Evolutionary conservation across 2,329 filamentous ascomycete species (phyloP).

Genomic region (Zasmidium citrigriseum): DNA sequence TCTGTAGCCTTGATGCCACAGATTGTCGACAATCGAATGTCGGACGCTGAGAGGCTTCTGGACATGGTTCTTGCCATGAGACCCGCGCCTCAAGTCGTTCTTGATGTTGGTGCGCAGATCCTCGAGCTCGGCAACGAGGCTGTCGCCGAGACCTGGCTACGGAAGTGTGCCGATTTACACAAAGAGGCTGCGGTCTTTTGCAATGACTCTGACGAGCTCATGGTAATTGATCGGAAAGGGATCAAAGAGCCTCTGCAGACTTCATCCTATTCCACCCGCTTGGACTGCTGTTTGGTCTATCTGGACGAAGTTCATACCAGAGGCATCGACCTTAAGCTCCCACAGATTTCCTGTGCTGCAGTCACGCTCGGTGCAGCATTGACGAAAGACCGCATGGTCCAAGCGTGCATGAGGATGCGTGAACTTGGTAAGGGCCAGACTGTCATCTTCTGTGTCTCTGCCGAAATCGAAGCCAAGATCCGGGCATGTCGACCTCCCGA

Average conservation of each 20-base stretch:
- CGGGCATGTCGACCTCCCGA: not conserved
- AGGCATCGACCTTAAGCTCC: conserved; percentile 67
- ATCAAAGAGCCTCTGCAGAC: conserved; percentile 52
- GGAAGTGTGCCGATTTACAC: conserved; percentile 11
- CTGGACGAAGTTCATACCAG: conserved; percentile 71
- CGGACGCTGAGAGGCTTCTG: conserved; percentile 44
- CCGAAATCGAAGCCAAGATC: conserved; percentile 61
- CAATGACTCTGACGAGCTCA: conserved; percentile 55
- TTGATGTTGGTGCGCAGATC: conserved; percentile 71
- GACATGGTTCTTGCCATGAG: conserved; percentile 42
- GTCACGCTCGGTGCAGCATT: conserved; percentile 66
- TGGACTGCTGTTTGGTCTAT: conserved; percentile 64
- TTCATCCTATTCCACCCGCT: conserved; percentile 58
- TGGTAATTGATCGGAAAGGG: conserved; percentile 53
- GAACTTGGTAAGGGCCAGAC: conserved; percentile 67
- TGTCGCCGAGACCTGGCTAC: conserved; percentile 59
- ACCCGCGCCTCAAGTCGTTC: conserved; percentile 56
- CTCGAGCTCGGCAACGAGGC: conserved; percentile 62
- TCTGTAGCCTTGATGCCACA: conserved; percentile 16
- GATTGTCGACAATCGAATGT: not conserved
- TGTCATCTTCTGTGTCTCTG: conserved; percentile 59
- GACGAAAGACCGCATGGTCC: conserved; percentile 68
- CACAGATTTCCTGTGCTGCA: conserved; percentile 59
- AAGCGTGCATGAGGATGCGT: conserved; percentile 72
- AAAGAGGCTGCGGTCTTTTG: conserved; percentile 59